Evolutionary conservation across 805 yeast genomes (phyloP).

Genomic region (Suhomyces tanzawaensis): DNA sequence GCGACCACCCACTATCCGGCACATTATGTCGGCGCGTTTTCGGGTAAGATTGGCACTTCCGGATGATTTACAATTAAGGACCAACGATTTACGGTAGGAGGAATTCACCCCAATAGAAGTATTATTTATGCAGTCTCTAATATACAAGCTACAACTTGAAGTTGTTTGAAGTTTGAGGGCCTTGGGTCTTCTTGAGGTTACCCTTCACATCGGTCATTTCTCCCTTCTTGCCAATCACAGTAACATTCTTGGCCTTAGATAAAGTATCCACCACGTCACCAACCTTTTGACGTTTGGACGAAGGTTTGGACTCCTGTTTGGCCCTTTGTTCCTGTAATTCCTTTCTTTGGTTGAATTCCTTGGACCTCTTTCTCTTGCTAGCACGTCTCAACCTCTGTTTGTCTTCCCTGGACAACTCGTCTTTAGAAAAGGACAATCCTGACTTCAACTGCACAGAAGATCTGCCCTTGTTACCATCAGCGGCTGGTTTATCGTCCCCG

Average conservation of each 20-base stretch:
- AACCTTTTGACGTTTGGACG: constrained; percentile 51
- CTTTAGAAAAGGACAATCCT: constrained; percentile 78
- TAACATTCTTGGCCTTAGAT: constrained; percentile 69
- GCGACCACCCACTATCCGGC: too few species aligned
- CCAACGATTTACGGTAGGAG: too few species aligned
- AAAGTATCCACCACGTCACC: constrained; percentile 69
- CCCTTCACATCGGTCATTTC: constrained; percentile 73
- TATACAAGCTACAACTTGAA: constrained; percentile 21
- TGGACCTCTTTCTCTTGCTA: constrained; percentile 74
- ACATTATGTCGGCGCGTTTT: too few species aligned
- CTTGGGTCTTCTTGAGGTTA: constrained; percentile 49
- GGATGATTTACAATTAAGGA: too few species aligned
- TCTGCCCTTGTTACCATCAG: constrained; percentile 30
- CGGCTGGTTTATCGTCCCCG: constrained; percentile 37
- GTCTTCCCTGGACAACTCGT: constrained; percentile 80
- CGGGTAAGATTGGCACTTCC: too few species aligned
- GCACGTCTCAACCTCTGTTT: constrained; percentile 85
- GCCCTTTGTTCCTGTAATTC: constrained; percentile 26
- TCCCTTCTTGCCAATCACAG: constrained; percentile 75
- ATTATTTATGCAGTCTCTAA: too few species aligned
- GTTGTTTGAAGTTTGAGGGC: constrained; percentile 26
- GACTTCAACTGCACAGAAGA: constrained; percentile 66
- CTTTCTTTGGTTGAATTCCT: constrained; percentile 41
- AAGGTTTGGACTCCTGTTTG: constrained; percentile 26
- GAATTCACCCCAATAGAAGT: too few species aligned